phyloP scores from a whole-genome alignment of 768 basidiomycete genomes.

The Suillus ampliporus region DNA sequence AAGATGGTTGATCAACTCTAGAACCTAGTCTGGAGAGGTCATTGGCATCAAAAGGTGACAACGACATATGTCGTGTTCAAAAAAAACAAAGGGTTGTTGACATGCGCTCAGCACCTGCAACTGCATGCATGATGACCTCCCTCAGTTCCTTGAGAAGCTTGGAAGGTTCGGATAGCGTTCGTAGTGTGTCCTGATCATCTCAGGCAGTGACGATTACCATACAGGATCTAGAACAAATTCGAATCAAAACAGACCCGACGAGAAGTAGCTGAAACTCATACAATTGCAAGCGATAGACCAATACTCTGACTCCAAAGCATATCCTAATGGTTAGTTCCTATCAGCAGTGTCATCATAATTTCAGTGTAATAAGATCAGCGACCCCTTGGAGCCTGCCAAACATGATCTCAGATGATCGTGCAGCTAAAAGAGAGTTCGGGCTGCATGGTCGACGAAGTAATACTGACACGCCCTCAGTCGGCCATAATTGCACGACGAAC shows the following conservation, averaged over 20 bases:
- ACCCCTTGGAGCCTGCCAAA: background rate
- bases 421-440: conserved; percentile 8
- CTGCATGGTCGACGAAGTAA: conserved; percentile 10
- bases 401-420: background rate
- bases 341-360: too few relatives aligned
- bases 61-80: conserved; percentile 1
- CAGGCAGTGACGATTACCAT: background rate
- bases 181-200: conserved; percentile 10
- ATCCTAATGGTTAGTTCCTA: background rate
- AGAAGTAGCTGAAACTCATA: background rate
- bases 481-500: conserved; percentile 1
- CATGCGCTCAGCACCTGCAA: conserved; percentile 8
- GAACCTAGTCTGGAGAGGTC: conserved; percentile 14
- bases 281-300: conserved; percentile 5
- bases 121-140: conserved; percentile 7
- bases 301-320: conserved; percentile 11
- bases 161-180: conserved; percentile 3
- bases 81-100: background rate
- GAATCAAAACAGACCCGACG: background rate
- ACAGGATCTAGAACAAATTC: background rate
- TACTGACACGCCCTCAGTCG: conserved; percentile 2
- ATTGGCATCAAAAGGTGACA: conserved; percentile 10
- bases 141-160: conserved; percentile 11
- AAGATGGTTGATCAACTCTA: conserved; percentile 8
- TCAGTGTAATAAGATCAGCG: background rate